phyloP scores from a whole-genome alignment of 345 rosid species.

The Arabis alpina region DNA sequence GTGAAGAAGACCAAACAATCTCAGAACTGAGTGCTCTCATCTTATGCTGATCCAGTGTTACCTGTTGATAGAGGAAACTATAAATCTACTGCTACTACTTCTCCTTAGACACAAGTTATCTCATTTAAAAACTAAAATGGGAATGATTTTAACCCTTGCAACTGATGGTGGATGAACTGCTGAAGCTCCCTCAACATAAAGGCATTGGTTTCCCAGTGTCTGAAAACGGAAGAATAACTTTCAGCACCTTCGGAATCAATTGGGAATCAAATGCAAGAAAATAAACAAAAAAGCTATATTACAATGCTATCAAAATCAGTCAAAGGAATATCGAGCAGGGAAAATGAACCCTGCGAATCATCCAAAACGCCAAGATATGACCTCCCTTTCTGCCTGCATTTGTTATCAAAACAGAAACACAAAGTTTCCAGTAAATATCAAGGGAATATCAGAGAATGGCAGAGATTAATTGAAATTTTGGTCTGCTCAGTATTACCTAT shows the following conservation, averaged over 20 bases:
- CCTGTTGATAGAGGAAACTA: conserved; percentile 50
- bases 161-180: conserved; percentile 80
- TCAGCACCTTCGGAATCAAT: conserved; percentile 17
- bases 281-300: conserved; percentile 29
- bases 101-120: neutral
- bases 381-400: conserved; percentile 86
- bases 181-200: conserved; percentile 89
- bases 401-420: conserved; percentile 20
- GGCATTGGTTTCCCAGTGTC: conserved; percentile 67
- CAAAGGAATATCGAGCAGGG: conserved; percentile 83
- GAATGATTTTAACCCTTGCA: conserved; percentile 63
- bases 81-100: conserved; percentile 24
- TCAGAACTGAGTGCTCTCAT: conserved; percentile 55
- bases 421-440: neutral
- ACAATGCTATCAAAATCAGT: conserved; percentile 85
- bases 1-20: conserved; percentile 89
- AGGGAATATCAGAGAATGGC: conserved; percentile 11
- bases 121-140: neutral
- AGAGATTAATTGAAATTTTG: conserved; percentile 14
- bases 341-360: conserved; percentile 60
- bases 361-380: conserved; percentile 83
- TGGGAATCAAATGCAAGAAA: conserved; percentile 10
- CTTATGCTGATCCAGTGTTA: conserved; percentile 63
- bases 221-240: conserved; percentile 40
- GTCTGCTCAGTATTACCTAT: conserved; percentile 58